Conservation (phyloP, 768 basidiomycete genomes). For the Trametes gibbosa region DNA sequence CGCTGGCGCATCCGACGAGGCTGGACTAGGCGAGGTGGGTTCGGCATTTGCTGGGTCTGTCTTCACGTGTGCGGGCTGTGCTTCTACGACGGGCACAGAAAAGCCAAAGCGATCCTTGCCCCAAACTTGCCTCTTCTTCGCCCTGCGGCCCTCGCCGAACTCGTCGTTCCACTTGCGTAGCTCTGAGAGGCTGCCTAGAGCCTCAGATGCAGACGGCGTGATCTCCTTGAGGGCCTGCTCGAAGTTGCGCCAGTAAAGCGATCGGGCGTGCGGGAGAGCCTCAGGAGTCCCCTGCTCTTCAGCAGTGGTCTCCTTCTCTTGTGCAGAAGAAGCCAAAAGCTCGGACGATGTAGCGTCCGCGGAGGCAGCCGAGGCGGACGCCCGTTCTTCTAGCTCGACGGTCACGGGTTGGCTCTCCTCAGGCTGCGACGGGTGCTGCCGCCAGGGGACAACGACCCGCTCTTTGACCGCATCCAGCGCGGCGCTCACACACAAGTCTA, state of each 20-base stretch:
- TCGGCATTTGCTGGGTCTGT: slow-evolving; percentile 13
- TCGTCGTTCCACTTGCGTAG: slow-evolving; percentile 90
- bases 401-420: background rate
- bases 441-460: slow-evolving; percentile 78
- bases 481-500: slow-evolving; percentile 91
- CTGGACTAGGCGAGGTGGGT: background rate
- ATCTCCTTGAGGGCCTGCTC: slow-evolving; percentile 85
- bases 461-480: slow-evolving; percentile 93
- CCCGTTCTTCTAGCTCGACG: background rate
- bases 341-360: background rate
- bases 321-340: background rate
- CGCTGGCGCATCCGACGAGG: background rate
- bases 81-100: slow-evolving; percentile 37
- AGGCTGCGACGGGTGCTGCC: slow-evolving; percentile 10
- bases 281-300: slow-evolving; percentile 1
- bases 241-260: slow-evolving; percentile 65
- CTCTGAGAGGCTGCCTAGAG: slow-evolving; percentile 69
- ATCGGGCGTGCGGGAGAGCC: slow-evolving; percentile 25
- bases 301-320: slow-evolving; percentile 1
- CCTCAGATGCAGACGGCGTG: slow-evolving; percentile 84
- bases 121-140: slow-evolving; percentile 70
- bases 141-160: slow-evolving; percentile 81
- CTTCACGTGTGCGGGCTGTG: slow-evolving; percentile 7
- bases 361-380: background rate
- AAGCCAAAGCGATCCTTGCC: slow-evolving; percentile 91